These are phyloP conservation scores for Gaillardinia entomophila DNA, from an alignment of 805 yeast genomes.

Conservation along the genomic window DNA sequence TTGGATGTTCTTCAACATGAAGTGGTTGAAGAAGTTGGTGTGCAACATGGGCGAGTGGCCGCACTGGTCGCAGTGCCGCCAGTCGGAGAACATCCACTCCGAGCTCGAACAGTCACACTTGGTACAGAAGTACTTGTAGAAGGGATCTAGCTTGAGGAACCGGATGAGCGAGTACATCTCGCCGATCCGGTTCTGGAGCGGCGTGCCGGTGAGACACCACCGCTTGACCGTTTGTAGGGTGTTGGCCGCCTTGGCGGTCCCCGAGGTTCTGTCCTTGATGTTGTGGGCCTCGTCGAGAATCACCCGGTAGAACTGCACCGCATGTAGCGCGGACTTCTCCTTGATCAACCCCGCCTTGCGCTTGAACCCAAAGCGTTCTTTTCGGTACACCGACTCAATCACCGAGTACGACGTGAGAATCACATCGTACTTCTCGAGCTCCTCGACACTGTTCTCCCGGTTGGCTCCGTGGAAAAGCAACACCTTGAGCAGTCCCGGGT, in stretches of 20 bases:
- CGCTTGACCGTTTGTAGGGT: conserved; percentile 63
- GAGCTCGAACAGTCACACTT: conserved; percentile 79
- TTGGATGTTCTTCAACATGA: conserved; percentile 90
- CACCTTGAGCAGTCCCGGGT: conserved; percentile 56
- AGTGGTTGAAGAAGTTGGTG: conserved; percentile 91
- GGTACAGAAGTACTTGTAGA: conserved; percentile 87
- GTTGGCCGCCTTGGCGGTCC: conserved; percentile 91
- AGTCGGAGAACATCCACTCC: conserved; percentile 81
- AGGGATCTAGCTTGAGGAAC: conserved; percentile 78
- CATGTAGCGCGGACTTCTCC: conserved; percentile 72
- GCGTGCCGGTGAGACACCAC: conserved; percentile 95
- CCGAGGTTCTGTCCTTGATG: conserved; percentile 89
- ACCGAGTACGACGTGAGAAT: conserved; percentile 91
- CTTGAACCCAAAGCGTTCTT: conserved; percentile 77
- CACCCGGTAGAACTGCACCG: conserved; percentile 73
- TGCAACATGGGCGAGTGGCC: conserved; percentile 94
- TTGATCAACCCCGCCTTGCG: conserved; percentile 66
- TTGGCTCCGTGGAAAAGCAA: conserved; percentile 83
- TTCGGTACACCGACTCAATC: conserved; percentile 78
- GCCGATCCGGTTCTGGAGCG: conserved; percentile 93
- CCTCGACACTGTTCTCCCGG: conserved; percentile 53
- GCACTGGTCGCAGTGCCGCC: conserved; percentile 80
- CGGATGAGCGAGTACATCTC: conserved; percentile 91
- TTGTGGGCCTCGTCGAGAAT: conserved; percentile 96
- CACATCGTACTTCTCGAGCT: conserved; percentile 64